A percentile compares a stretch with the other conserved stretches of the same genome.
Evolutionary conservation across 768 basidiomycete genomes (phyloP).

Genomic region (Leccinum barrowsii): DNA sequence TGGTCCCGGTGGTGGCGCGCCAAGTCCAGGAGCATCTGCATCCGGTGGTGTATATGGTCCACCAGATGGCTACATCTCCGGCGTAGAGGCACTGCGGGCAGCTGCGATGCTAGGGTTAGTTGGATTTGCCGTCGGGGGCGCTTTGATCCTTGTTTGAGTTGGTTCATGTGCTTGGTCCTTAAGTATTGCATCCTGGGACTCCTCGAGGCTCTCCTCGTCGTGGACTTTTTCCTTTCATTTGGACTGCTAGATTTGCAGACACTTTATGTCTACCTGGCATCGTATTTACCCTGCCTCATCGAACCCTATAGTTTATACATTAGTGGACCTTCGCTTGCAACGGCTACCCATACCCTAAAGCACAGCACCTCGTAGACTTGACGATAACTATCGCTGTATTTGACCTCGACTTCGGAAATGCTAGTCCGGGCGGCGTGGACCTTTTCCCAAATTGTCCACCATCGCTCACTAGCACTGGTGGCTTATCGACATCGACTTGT

Average conservation of each 20-base stretch:
- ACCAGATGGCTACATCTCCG: slow-evolving; percentile 60
- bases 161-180: slow-evolving; percentile 2
- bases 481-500: slow-evolving; percentile 1
- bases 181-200: slow-evolving; percentile 8
- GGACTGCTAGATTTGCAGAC: slow-evolving; percentile 22
- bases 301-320: slow-evolving; percentile 22
- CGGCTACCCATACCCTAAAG: slow-evolving; percentile 9
- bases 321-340: slow-evolving; percentile 19
- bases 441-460: background rate
- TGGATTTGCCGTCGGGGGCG: slow-evolving; percentile 49
- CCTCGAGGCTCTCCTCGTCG: slow-evolving; percentile 4
- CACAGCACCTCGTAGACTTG: slow-evolving; percentile 19
- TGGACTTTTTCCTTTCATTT: slow-evolving; percentile 14
- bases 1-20: slow-evolving; percentile 42
- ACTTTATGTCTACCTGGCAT: slow-evolving; percentile 19
- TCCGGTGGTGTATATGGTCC: slow-evolving; percentile 57
- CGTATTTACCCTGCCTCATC: slow-evolving; percentile 24
- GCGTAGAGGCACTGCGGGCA: slow-evolving; percentile 47
- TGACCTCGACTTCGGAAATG: background rate
- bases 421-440: background rate
- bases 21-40: slow-evolving; percentile 52
- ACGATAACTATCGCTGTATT: background rate
- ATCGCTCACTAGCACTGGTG: background rate
- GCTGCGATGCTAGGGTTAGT: slow-evolving; percentile 41
- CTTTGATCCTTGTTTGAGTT: slow-evolving; percentile 41